Evolutionary conservation across 2,329 filamentous ascomycete genomes (phyloP).

Genomic region (Mollisiaceae sp.): DNA sequence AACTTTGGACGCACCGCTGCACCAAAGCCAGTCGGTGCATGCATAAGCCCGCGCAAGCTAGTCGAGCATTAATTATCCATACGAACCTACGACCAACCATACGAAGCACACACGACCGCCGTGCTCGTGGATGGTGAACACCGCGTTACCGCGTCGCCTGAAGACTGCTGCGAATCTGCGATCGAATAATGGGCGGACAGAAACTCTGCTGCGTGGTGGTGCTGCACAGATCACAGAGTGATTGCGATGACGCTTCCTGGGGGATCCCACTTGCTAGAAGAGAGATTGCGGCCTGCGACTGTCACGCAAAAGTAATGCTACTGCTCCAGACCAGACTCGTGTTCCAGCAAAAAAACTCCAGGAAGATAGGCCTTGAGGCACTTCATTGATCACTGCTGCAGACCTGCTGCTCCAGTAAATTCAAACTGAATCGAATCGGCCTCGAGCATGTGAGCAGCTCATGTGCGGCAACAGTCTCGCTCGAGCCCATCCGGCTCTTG

Average conservation of each 20-base stretch:
- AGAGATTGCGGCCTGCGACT: background rate
- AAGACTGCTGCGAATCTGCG: background rate
- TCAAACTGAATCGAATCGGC: background rate
- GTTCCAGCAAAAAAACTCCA: background rate
- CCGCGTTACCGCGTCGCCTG: slow-evolving; percentile 23
- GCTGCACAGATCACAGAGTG: slow-evolving; percentile 1
- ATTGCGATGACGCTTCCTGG: slow-evolving; percentile 3
- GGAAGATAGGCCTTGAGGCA: background rate
- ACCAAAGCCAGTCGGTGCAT: slow-evolving; percentile 4
- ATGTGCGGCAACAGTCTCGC: slow-evolving; percentile 5
- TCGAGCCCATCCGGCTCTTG: slow-evolving; percentile 15
- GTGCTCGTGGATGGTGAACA: slow-evolving; percentile 6
- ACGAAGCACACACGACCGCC: slow-evolving; percentile 2
- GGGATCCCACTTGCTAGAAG: background rate
- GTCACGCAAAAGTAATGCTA: background rate
- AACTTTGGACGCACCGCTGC: background rate
- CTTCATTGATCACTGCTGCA: slow-evolving; percentile 7
- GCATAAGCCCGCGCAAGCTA: slow-evolving; percentile 37
- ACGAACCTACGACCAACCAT: slow-evolving; percentile 13
- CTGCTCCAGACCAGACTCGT: background rate
- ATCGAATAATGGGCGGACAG: background rate
- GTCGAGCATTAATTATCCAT: slow-evolving; percentile 28
- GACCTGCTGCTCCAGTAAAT: background rate
- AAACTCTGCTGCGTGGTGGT: background rate
- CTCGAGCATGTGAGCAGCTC: slow-evolving; percentile 1